phyloP scores from a whole-genome alignment of 2,329 filamentous ascomycete species.

The Metarhizium album region DNA sequence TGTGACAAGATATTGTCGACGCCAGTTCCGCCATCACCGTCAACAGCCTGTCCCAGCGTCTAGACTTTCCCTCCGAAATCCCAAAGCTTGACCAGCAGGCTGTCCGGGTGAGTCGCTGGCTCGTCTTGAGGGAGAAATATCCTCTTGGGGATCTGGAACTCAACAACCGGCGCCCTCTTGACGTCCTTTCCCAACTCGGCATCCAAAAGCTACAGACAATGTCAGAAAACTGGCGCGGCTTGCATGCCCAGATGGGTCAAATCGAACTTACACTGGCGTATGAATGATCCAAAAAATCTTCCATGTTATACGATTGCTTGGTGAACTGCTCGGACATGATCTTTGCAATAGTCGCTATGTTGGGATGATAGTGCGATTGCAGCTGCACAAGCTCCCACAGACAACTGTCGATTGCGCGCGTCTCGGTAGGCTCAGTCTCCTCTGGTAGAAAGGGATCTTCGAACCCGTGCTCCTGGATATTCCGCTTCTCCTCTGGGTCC shows the following conservation, averaged over 20 bases:
- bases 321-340: slow-evolving; percentile 97
- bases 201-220: slow-evolving; percentile 55
- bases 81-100: slow-evolving; percentile 50
- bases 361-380: slow-evolving; percentile 91
- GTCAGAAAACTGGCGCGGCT: background rate
- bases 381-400: slow-evolving; percentile 91
- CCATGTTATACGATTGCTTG: slow-evolving; percentile 87
- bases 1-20: background rate
- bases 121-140: slow-evolving; percentile 53
- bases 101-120: slow-evolving; percentile 37
- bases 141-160: slow-evolving; percentile 86
- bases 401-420: slow-evolving; percentile 79
- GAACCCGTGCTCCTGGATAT: slow-evolving; percentile 49
- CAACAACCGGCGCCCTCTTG: slow-evolving; percentile 78
- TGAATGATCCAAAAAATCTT: slow-evolving; percentile 93
- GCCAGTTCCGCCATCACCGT: background rate
- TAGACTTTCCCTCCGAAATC: slow-evolving; percentile 31
- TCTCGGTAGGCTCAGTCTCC: slow-evolving; percentile 75
- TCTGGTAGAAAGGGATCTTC: slow-evolving; percentile 66
- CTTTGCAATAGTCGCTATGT: slow-evolving; percentile 85
- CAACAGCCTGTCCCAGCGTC: background rate
- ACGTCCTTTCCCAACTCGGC: slow-evolving; percentile 74
- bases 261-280: slow-evolving; percentile 53
- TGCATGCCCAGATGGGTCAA: background rate
- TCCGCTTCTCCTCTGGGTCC: slow-evolving; percentile 44